Evolutionary conservation across 768 basidiomycete species (phyloP), one percentile per base, ranked within the genome.

Genomic region (Podaxis sp.): DNA sequence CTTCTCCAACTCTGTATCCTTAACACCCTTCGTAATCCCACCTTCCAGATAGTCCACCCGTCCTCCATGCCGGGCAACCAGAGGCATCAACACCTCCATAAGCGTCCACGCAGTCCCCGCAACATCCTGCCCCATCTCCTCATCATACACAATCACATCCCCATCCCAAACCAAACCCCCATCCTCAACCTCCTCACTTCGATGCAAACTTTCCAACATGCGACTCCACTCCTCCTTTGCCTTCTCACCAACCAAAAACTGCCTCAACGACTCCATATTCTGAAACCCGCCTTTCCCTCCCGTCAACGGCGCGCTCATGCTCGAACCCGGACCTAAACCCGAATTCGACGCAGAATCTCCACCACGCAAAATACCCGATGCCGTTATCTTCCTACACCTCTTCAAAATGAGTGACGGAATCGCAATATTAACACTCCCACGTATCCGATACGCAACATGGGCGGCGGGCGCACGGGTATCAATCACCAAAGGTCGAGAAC

Each of bases 341-440:
- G 61, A 53, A 48, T 46, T 46, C 6, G 19, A 36, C 13, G 24
- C 22, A 13, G 42, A 44, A 19, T 49, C 52, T 42, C 39, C 39
- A 36, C 48, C 49, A 17, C 49, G 49, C 15, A 60, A 5, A 8
- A 42, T 40, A 8, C 53, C 42, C 12, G 61, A 38, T n/a, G 61
- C 61, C 28, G 61, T 62, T 17, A 88, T 85, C 71, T 90, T 92
- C 64, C 86, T 81, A 66, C 84, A 89, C 19, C 95, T 87, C 73
- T 94, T 95, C 68, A 95, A 85, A 69, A 97, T 94, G 69, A 97
- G 85, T 26, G 92, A 90, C 0, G 95, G 95, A 48, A 97, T 91
- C 36, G 89, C 89, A 53, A 97, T 82, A 74, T 95, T 95, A 64
- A 94, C 83, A 72, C 88, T 90, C 66, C 86, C 77, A 42, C 78